These are phyloP conservation scores for Saccharomycopsis hybrid DNA, from an alignment of 1,139 yeast species.

Conservation along the genomic window DNA sequence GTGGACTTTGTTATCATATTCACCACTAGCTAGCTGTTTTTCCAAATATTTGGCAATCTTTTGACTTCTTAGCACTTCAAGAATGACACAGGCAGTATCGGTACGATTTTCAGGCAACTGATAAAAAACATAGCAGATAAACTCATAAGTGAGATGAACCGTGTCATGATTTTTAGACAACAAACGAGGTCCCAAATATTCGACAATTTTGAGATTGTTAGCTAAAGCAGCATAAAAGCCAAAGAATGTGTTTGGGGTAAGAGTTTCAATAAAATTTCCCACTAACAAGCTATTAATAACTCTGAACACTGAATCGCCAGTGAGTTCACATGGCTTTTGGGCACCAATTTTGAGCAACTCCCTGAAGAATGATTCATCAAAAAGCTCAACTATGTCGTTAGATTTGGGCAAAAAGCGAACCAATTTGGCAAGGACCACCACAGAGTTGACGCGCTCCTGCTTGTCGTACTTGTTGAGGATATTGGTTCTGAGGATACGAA, in stretches of 20 bases:
- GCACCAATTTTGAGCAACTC: conserved; percentile 14
- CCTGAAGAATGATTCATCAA: conserved; percentile 14
- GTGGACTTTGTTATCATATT: neutral
- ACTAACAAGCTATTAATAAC: conserved; percentile 9
- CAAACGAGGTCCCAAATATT: neutral
- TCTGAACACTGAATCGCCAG: conserved; percentile 15
- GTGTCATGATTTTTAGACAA: neutral
- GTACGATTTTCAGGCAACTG: neutral
- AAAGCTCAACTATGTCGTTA: conserved; percentile 4
- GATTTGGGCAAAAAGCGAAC: conserved; percentile 6
- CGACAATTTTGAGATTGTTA: neutral
- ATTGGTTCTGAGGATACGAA: neutral
- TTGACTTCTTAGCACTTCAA: neutral
- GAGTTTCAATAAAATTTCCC: conserved; percentile 1
- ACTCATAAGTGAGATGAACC: conserved; percentile 3
- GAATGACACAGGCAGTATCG: neutral
- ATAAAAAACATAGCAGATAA: neutral
- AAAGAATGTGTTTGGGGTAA: neutral
- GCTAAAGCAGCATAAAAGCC: neutral
- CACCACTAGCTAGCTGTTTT: neutral
- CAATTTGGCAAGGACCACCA: conserved; percentile 18
- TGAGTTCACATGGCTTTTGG: conserved; percentile 11
- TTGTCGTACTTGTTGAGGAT: conserved; percentile 14
- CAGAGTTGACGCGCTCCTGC: conserved; percentile 20
- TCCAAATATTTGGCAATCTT: neutral